These are phyloP conservation scores for Aureobasidium lini DNA, from an alignment of 2,329 filamentous ascomycete species.

Conservation along the genomic window DNA sequence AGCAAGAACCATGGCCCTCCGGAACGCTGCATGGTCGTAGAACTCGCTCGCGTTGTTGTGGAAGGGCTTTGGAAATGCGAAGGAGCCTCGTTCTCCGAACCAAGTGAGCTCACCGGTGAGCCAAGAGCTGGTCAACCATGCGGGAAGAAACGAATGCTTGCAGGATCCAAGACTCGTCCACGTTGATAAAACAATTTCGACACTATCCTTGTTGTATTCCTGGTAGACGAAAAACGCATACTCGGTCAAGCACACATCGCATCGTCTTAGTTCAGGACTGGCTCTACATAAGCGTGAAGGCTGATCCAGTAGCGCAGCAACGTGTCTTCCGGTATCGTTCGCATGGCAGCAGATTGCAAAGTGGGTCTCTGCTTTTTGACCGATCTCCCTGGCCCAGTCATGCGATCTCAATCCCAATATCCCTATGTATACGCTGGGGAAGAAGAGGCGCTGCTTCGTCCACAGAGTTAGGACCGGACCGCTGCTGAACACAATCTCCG, in stretches of 20 bases:
- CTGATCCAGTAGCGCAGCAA: not conserved
- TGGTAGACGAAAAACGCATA: not conserved
- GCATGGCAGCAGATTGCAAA: not conserved
- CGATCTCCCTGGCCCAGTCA: not conserved
- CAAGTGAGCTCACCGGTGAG: not conserved
- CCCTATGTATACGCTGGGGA: not conserved
- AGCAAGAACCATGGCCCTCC: not conserved
- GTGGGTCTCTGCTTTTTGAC: not conserved
- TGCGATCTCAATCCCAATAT: not conserved
- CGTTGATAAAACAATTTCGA: not conserved
- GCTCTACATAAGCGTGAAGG: not conserved
- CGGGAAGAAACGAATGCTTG: not conserved
- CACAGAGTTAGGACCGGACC: not conserved
- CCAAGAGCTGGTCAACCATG: not conserved
- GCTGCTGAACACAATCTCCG: not conserved
- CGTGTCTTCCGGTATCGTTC: not conserved
- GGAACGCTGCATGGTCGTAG: not conserved
- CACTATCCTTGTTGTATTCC: no score
- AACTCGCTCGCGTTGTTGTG: not conserved
- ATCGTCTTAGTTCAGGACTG: not conserved
- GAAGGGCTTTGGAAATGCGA: not conserved
- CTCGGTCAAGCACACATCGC: not conserved
- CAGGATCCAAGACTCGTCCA: not conserved
- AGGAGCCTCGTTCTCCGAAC: no score
- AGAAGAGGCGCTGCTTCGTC: not conserved